Percentiles rank a stretch among this genome's conserved stretches.
phyloP scores from a whole-genome alignment of 768 basidiomycete species.

The Sutorius australiensis region DNA sequence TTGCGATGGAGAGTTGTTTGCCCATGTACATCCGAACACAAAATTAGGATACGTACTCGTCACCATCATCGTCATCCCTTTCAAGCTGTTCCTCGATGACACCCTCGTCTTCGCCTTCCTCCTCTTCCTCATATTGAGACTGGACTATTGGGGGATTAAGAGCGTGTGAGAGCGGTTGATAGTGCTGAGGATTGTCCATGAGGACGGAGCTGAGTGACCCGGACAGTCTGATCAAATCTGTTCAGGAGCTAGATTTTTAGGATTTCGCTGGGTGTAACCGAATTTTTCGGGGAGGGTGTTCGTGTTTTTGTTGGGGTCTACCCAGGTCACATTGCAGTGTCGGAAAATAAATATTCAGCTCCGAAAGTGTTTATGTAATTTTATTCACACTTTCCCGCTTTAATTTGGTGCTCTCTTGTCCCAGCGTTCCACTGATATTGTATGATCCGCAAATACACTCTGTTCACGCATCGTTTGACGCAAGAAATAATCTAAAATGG shows the following conservation, averaged over 20 bases:
- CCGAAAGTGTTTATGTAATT: conserved; percentile 23
- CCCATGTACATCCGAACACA: conserved; percentile 2
- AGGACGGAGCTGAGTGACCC: conserved; percentile 1
- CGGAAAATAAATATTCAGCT: conserved; percentile 26
- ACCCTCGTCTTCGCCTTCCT: conserved; percentile 75
- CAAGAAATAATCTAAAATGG: not conserved
- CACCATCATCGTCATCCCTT: conserved; percentile 43
- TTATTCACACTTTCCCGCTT: not conserved
- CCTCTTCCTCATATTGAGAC: conserved; percentile 48
- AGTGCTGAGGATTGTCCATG: conserved; percentile 73
- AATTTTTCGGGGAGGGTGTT: conserved; percentile 30
- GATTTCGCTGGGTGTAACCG: conserved; percentile 31
- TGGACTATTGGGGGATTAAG: conserved; percentile 51
- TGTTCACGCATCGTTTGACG: not conserved
- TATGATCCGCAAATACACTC: not conserved
- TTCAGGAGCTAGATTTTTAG: conserved; percentile 20
- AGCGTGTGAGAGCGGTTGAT: conserved; percentile 78
- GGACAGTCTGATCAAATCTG: conserved; percentile 19
- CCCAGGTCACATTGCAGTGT: conserved; percentile 22
- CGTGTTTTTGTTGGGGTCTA: conserved; percentile 28
- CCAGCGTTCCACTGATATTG: not conserved
- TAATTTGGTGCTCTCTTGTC: not conserved
- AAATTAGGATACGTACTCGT: conserved; percentile 26
- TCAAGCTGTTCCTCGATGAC: conserved; percentile 65
- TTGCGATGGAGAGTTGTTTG: conserved; percentile 2